Percentiles rank a stretch among this genome's conserved stretches.
Conservation (phyloP, 83 land plant genomes). For the Thuja plicata region DNA sequence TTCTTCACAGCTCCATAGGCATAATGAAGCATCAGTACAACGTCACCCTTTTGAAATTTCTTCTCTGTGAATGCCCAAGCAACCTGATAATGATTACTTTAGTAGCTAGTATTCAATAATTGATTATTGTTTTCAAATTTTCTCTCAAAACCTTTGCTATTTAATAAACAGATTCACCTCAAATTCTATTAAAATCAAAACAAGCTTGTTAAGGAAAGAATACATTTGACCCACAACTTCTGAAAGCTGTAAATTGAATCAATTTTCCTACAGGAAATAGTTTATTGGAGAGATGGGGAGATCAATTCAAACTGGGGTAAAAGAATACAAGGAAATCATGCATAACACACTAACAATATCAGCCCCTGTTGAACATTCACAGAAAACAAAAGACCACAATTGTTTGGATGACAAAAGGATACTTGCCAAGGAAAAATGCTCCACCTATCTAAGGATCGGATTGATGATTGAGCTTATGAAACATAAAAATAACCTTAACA, state of each 20-base stretch:
- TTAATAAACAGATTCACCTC: not conserved
- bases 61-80: slow-evolving; percentile 70
- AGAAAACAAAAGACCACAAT: not conserved
- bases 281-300: not conserved
- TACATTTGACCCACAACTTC: not conserved
- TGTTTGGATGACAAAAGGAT: not conserved
- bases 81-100: slow-evolving; percentile 7
- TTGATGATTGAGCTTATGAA: not conserved
- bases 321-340: not conserved
- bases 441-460: not conserved
- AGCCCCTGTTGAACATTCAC: not conserved
- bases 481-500: not conserved
- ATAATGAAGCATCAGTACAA: slow-evolving; percentile 74
- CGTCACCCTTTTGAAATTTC: slow-evolving; percentile 58
- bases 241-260: not conserved
- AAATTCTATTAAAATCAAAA: not conserved
- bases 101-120: not conserved
- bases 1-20: slow-evolving; percentile 89
- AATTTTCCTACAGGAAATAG: not conserved
- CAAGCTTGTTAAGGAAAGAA: not conserved
- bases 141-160: not conserved
- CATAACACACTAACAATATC: not conserved
- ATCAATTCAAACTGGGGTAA: not conserved
- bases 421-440: not conserved
- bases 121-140: not conserved